Percentiles rank a stretch among this genome's conserved stretches.
These are phyloP conservation scores for Arabidopsis suecica DNA, from an alignment of 345 rosid genomes.

Conservation along the genomic window DNA sequence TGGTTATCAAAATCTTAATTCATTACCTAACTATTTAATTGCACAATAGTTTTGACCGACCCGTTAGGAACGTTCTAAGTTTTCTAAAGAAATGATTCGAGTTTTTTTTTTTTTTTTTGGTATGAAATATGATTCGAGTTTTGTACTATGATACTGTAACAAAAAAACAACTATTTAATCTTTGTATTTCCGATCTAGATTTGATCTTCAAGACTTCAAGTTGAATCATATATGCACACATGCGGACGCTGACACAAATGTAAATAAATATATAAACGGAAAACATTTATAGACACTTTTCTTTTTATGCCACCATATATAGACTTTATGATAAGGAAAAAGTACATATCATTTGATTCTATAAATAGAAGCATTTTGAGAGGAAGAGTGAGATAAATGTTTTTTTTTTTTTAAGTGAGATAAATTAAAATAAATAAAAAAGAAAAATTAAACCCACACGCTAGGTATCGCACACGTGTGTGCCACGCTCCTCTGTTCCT, in stretches of 20 bases:
- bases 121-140: too few relatives aligned
- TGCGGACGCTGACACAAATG: conserved; percentile 37
- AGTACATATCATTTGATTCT: conserved; percentile 42
- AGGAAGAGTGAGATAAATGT: background rate
- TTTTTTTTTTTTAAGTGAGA: too few relatives aligned
- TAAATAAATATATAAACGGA: background rate
- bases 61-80: background rate
- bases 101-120: too few relatives aligned
- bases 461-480: conserved; percentile 34
- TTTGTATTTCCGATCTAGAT: conserved; percentile 35
- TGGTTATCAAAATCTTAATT: conserved; percentile 12
- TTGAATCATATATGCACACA: conserved; percentile 36
- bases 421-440: background rate
- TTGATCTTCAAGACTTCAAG: conserved; percentile 19
- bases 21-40: background rate
- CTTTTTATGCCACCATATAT: conserved; percentile 28
- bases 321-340: conserved; percentile 29
- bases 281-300: background rate
- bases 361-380: conserved; percentile 42
- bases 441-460: conserved; percentile 31
- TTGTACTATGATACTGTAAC: background rate
- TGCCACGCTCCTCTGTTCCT: background rate
- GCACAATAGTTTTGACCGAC: background rate
- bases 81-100: background rate
- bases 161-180: background rate